phyloP scores from a whole-genome alignment of 768 basidiomycete species.

The Lactarius sp. region DNA sequence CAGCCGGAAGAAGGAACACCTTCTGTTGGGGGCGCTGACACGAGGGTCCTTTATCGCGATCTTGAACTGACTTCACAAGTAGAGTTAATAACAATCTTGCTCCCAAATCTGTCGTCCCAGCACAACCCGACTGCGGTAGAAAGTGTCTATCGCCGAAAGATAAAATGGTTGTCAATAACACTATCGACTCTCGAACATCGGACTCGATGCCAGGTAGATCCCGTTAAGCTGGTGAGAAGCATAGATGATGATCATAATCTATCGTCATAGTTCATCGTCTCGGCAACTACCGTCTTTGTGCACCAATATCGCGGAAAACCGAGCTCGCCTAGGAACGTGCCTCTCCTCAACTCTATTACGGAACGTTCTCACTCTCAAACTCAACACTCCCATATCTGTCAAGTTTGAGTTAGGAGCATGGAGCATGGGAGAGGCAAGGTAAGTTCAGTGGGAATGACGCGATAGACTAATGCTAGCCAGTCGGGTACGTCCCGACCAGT shows the following conservation, averaged over 20 bases:
- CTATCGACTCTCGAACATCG: no score
- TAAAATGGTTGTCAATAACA: no score
- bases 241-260: no score
- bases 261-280: no score
- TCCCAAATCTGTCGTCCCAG: no score
- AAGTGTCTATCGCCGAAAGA: no score
- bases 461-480: background rate
- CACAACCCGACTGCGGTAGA: no score
- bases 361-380: background rate
- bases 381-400: background rate
- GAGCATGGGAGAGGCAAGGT: background rate
- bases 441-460: background rate
- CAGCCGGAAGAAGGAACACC: background rate
- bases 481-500: slow-evolving; percentile 11
- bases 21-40: background rate
- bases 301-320: background rate
- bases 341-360: background rate
- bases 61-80: no score
- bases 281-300: no score
- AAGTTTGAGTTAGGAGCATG: background rate
- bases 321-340: background rate
- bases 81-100: no score
- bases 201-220: no score
- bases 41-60: background rate
- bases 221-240: no score